Base-by-base conservation (phyloP, 2,329 filamentous ascomycete species). In the Niveomyces coronatus region DNA sequence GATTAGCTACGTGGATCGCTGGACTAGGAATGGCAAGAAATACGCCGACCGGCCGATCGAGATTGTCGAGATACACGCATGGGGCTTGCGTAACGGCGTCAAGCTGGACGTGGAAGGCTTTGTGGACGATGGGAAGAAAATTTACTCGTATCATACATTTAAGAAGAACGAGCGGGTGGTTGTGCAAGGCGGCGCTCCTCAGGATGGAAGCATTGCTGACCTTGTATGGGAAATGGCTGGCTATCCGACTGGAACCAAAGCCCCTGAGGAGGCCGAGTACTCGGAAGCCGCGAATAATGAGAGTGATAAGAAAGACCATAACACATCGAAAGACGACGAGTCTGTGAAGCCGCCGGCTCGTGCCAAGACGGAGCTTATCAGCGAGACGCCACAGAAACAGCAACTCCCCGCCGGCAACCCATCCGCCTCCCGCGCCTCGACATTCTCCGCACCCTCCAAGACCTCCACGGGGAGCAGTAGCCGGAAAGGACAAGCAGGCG, bases 71-170 rank as follows among this genome's bases (percentile, higher is more conserved):
- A 69, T 98, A 1, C 88, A 94, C 53, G 76, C 88, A 10, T 95
- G 86, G 85, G 91, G 88, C 0, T 56, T 96, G 35, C 69, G 85
- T 31, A 79, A 88, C 49, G 88, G 89, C 0, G 88, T 96, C 44
- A 93, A 91, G 58, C 73, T 96, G 22, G 75, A 79, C 1, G 72
- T 96, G 1, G 83, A 93, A 53, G 87, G 87, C 0, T 96, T 79
- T 46, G 76, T 79, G 2, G 83, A 96, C n/a, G 82, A 91, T 47
- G 89, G 91, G 5, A 88, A 85, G 62, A 79, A 74, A 49, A 94
- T 96, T 49, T 80, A 85, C 53, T 68, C 74, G 9, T 81, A 91
- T 39, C 88, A 96, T 55, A 82, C 81, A 0, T 96, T 96, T 53
- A 70, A 64, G 40, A 76, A 70, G 51, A 70, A 65, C 35, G 89